Percentiles rank a stretch among this genome's conserved stretches.
Conservation (phyloP, 331 rosid genomes). For the Saraca asoca region DNA sequence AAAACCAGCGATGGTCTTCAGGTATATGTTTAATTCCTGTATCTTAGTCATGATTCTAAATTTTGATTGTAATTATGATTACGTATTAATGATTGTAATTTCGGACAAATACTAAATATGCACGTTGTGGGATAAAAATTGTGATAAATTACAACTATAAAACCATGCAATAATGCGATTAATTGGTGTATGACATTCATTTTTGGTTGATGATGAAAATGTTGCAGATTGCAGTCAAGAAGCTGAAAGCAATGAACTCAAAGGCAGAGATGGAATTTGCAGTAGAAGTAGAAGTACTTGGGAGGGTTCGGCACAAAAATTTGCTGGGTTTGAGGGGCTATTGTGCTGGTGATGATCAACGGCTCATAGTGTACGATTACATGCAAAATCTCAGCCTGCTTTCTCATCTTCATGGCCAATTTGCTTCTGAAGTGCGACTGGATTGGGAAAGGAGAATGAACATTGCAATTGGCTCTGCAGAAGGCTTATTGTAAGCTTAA, state of each 20-base stretch:
- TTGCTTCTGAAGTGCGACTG: slow-evolving; percentile 55
- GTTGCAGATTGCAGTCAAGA: slow-evolving; percentile 85
- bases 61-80: too few species aligned
- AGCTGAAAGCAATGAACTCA: slow-evolving; percentile 84
- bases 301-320: slow-evolving; percentile 88
- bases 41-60: too few species aligned
- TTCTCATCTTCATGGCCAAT: slow-evolving; percentile 92
- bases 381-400: slow-evolving; percentile 93
- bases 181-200: too few species aligned
- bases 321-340: slow-evolving; percentile 81
- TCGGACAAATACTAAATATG: too few species aligned
- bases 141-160: too few species aligned
- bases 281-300: slow-evolving; percentile 95
- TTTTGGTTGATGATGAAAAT: background rate
- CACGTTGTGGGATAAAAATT: too few species aligned
- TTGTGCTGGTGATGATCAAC: slow-evolving; percentile 76
- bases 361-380: slow-evolving; percentile 91
- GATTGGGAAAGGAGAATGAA: slow-evolving; percentile 79
- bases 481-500: slow-evolving; percentile 76
- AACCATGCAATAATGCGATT: too few species aligned
- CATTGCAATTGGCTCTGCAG: slow-evolving; percentile 78
- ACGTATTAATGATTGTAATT: too few species aligned
- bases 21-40: slow-evolving; percentile 31
- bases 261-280: slow-evolving; percentile 99
- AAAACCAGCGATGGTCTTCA: slow-evolving; percentile 76